Base-by-base conservation (phyloP, 2,329 filamentous ascomycete species). In the Aciculosporium take region DNA sequence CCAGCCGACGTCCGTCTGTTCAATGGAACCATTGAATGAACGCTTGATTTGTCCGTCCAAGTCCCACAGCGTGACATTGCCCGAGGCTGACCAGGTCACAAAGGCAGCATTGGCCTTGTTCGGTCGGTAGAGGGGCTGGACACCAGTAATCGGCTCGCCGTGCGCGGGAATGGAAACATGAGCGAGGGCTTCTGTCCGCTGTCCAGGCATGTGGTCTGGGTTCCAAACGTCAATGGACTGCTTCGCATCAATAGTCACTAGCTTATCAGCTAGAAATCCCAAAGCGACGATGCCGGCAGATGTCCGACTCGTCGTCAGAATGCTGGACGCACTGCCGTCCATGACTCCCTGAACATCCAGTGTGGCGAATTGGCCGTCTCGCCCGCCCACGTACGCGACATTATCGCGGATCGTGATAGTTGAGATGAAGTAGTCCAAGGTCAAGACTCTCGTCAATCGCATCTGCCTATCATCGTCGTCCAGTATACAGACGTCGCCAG, bases 401-500 rank as follows among this genome's bases (percentile, higher is more conserved):
- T 68, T 65, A 10, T 71, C 69, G 37, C 72, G 71, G 13, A 81
- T 64, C 1, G 78, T 70, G 44, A 86, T 71, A 32, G 83, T 83
- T 3, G 70, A 76, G 41, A 88, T 72, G 8, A 68, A 57, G 54
- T 89, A 89, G 1, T 74, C 77, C 27, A 81, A 66, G 34, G 76
- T 72, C 29, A 78, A 69, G 27, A 86, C 68, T 44, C 78, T 76
- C 33, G 70, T 67, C 37, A 95, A 65, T 49, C 77, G 84, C 59
- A 83, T 81, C 46, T 78, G 74, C 46, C 79, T 79, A 39, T 74
- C 77, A 25, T 72, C 74, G 49, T 94, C 84, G 47, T 95, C 83
- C 25, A 95, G 67, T 24, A 94, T 66, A 59, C 89, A 96, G n/a
- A 98, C 68, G 53, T 93, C 82, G 23, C 91, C 91, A 44, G 77